Base-by-base conservation (phyloP, 2,329 filamentous ascomycete species). In the Penicillium freii region DNA sequence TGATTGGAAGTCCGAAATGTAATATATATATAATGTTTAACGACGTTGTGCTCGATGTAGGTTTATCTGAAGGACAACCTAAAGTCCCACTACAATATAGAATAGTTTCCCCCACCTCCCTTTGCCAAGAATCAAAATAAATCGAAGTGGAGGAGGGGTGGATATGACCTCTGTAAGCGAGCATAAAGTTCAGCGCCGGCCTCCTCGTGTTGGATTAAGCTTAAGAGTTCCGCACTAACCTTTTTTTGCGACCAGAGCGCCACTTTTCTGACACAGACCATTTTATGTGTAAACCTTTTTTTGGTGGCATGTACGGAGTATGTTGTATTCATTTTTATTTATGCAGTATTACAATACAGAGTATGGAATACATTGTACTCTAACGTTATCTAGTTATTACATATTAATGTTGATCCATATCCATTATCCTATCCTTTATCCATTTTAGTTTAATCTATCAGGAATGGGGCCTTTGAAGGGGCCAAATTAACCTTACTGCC, bases 181-280 rank as follows among this genome's bases (percentile, higher is more conserved):
- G 69, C 66, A 71, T 71, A 72, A 70, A 69, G 66, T 72, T 72
- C 65, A 64, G 64, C 63, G 64, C 57, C 62, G 60, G 50, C 54
- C 52, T 59, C 72, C 72, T 74, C 72, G 73, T 74, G 73, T 75
- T 68, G 71, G 72, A 74, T 76, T 76, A 75, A 75, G 73, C 73
- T 76, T 76, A 75, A 75, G 72, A 71, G 75, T 71, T 66, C 62
- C 65, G 66, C 70, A 69, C 71, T 71, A 74, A 69, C 66, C 65
- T 63, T 51, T 66, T 68, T 60, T 54, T 66, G 67, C 65, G 68
- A 73, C 69, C 70, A 69, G 66, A 68, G 67, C 70, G 70, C 70
- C 67, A 70, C 68, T 52, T 61, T 68, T 63, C 55, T 58, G 62
- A 66, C 59, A 62, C 57, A 59, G 58, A 62, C 54, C 55, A 59